These are phyloP conservation scores for Agrostemma githago DNA, from an alignment of 148 eudicot genomes.

Conservation along the genomic window DNA sequence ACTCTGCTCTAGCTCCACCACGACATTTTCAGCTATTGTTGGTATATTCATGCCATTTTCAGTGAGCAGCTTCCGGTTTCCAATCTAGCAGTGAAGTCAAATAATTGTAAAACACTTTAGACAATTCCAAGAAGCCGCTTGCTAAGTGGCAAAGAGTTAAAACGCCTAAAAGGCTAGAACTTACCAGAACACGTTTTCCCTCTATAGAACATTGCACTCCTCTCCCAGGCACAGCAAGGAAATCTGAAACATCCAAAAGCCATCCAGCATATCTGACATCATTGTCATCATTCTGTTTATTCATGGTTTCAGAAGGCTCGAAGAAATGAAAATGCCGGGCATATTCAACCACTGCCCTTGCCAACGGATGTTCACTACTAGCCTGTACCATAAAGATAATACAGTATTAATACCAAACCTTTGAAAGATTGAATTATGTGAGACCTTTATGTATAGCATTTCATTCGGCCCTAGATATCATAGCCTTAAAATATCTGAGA, in stretches of 20 bases:
- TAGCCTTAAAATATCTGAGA: no score
- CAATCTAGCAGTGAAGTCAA: conserved; percentile 50
- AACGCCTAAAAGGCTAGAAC: conserved; percentile 15
- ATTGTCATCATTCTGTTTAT: conserved; percentile 29
- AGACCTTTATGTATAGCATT: background rate
- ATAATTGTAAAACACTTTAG: conserved; percentile 2
- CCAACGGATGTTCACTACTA: conserved; percentile 96
- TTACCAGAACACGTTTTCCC: conserved; percentile 67
- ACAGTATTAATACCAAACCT: background rate
- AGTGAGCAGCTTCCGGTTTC: conserved; percentile 70
- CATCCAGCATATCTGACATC: conserved; percentile 54
- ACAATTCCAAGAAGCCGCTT: conserved; percentile 1
- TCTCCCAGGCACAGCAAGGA: conserved; percentile 79
- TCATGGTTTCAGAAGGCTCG: conserved; percentile 50
- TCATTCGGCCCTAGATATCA: background rate
- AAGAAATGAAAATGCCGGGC: conserved; percentile 95
- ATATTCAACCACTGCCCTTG: conserved; percentile 82
- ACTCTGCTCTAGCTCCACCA: conserved; percentile 80
- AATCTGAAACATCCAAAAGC: conserved; percentile 79
- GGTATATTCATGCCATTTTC: conserved; percentile 64
- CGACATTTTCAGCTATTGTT: conserved; percentile 43
- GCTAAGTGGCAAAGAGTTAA: conserved; percentile 3
- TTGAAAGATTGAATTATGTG: background rate
- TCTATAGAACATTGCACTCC: conserved; percentile 68
- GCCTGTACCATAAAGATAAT: conserved; percentile 42